These are phyloP conservation scores for Adansonia madagascariensis DNA, from an alignment of 441 rosid species.

Conservation along the genomic window DNA sequence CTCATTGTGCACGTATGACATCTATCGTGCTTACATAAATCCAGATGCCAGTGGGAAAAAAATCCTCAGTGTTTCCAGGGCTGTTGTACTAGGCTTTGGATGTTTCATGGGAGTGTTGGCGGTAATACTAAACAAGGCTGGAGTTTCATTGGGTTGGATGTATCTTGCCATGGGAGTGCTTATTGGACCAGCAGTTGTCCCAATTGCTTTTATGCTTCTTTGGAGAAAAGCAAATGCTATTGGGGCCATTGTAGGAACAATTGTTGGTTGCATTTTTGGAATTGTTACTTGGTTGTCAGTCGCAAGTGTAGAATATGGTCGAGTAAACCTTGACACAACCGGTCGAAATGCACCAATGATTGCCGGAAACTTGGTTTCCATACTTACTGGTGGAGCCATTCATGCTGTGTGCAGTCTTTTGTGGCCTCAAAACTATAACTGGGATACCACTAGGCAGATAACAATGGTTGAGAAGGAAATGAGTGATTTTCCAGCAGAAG, in stretches of 20 bases:
- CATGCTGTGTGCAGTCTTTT: conserved; percentile 69
- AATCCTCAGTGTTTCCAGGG: conserved; percentile 75
- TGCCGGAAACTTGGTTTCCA: conserved; percentile 81
- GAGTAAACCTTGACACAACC: conserved; percentile 68
- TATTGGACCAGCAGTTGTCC: conserved; percentile 88
- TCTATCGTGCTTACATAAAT: conserved; percentile 88
- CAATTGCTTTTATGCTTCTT: conserved; percentile 87
- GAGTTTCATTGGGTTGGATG: conserved; percentile 97
- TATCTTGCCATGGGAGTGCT: conserved; percentile 92
- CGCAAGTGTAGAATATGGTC: conserved; percentile 63
- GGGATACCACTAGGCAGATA: conserved; percentile 84
- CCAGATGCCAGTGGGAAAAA: conserved; percentile 75
- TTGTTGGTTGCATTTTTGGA: conserved; percentile 72
- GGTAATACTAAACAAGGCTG: conserved; percentile 75
- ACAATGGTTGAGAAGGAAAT: conserved; percentile 72
- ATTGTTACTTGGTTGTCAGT: conserved; percentile 75
- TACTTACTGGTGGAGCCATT: conserved; percentile 74
- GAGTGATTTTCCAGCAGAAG: conserved; percentile 55
- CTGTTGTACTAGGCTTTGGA: conserved; percentile 73
- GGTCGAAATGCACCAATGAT: conserved; percentile 91
- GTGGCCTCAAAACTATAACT: conserved; percentile 75
- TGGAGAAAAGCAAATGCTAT: conserved; percentile 87
- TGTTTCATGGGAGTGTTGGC: conserved; percentile 96
- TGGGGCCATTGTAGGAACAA: conserved; percentile 77
- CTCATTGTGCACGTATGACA: conserved; percentile 86